Evolutionary conservation across 129 eudicot genomes (phyloP).

Genomic region (Glebionis coronaria): DNA sequence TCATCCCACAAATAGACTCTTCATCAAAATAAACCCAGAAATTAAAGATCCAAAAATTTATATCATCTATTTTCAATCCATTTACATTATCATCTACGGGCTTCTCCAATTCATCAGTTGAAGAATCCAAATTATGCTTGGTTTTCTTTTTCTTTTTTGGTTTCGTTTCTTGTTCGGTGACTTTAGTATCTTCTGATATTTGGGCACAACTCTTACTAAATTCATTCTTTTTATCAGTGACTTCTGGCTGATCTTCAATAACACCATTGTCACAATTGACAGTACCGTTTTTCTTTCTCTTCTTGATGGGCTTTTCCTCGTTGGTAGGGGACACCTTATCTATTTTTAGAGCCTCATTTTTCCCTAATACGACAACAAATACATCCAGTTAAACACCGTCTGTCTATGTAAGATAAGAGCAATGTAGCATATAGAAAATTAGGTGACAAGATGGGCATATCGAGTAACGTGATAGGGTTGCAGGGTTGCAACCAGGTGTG

Average conservation of each 20-base stretch:
- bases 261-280: constrained; percentile 21
- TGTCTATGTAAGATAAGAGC: background rate
- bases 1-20: no score
- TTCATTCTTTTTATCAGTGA: constrained; percentile 16
- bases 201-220: constrained; percentile 10
- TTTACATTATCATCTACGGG: background rate
- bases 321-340: constrained; percentile 17
- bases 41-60: no score
- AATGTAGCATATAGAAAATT: background rate
- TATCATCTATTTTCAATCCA: constrained; percentile 10
- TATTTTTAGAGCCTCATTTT: constrained; percentile 19
- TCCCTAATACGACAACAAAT: constrained; percentile 17
- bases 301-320: constrained; percentile 29
- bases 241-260: constrained; percentile 18
- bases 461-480: no score
- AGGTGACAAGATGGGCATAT: background rate
- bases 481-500: no score
- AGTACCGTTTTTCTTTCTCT: constrained; percentile 44
- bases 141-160: constrained; percentile 38
- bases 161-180: constrained; percentile 26
- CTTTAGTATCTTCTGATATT: background rate
- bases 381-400: constrained; percentile 9
- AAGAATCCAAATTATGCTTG: constrained; percentile 20
- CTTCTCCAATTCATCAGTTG: constrained; percentile 16
- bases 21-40: no score